phyloP scores from a whole-genome alignment of 2,329 filamentous ascomycete species.

The Xylariaceae sp. region DNA sequence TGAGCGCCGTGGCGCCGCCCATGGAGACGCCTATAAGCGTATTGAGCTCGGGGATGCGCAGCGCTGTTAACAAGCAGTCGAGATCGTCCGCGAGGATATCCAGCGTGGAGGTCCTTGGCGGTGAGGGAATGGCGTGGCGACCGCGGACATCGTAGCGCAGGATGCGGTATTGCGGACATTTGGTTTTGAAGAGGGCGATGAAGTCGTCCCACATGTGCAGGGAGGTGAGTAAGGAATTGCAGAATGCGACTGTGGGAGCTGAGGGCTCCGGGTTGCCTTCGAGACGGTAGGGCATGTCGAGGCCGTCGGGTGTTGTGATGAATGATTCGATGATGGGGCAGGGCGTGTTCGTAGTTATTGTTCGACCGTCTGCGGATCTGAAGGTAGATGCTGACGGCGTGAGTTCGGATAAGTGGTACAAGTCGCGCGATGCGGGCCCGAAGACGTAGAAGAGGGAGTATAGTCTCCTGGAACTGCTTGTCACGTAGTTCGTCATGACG shows the following conservation, averaged over 20 bases:
- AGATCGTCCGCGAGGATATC: constrained; percentile 66
- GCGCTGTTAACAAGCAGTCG: constrained; percentile 57
- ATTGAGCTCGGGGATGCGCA: constrained; percentile 63
- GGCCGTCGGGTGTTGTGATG: constrained; percentile 62
- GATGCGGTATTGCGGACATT: constrained; percentile 63
- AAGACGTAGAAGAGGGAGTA: constrained; percentile 78
- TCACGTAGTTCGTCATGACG: constrained; percentile 55
- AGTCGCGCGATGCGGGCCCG: constrained; percentile 65
- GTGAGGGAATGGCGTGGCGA: constrained; percentile 47
- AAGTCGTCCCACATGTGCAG: constrained; percentile 78
- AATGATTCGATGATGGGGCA: constrained; percentile 60
- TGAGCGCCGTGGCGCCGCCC: constrained; percentile 72
- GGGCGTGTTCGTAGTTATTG: constrained; percentile 47
- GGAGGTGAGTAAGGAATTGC: constrained; percentile 75
- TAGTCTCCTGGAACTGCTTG: constrained; percentile 50
- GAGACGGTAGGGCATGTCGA: constrained; percentile 65
- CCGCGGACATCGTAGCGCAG: constrained; percentile 75
- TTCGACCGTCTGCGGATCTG: constrained; percentile 49
- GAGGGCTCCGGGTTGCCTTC: constrained; percentile 63
- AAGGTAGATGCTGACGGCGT: constrained; percentile 45
- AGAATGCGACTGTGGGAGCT: constrained; percentile 68
- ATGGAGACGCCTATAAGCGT: constrained; percentile 72
- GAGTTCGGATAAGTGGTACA: constrained; percentile 50
- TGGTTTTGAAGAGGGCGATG: constrained; percentile 53
- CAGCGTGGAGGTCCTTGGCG: constrained; percentile 50